Evolutionary conservation across 1,284 basidiomycete genomes (phyloP), one percentile per base, ranked within the genome.

Genomic region (Coniferiporia sulphurascens): DNA sequence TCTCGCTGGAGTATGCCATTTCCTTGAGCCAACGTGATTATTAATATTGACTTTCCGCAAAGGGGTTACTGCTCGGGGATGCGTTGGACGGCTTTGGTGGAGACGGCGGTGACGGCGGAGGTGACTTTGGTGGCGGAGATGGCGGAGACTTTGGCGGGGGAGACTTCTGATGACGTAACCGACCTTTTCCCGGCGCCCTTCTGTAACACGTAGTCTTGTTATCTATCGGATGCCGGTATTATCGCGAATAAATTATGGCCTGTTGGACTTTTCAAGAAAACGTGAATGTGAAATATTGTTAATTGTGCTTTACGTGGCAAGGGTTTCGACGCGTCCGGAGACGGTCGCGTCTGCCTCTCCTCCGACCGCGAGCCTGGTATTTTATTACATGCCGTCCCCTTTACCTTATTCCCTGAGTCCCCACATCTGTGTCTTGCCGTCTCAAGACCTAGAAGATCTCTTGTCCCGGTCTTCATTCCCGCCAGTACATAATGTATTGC

Each of bases 371-470:
- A 27, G 27, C 27, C 27, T 27, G 5, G 3, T 27, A 27, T 27
- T 27, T 27, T 17, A 41, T 27, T 55, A 15, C 35, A 81, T 81
- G 78, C 66, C 78, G 46, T 74, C 78, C 36, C 71, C 75, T 51
- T 68, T 91, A 48, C 87, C 89, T 7, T 76, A 78, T 54, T 91
- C 89, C 43, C 74, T 92, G 63, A 87, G 87, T 68, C 90, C 89
- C 3, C 89, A 92, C 69, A 78, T 91, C 64, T 89, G 87, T 66
- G 76, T 91, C 19, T 66, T 89, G 45, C 76, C 84, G 2, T 89
- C 89, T 2, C 77, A 79, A 48, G 89, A 92, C 72, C 79, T 92
- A 34, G 72, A 74, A 52, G 78, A 82, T 27, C 75, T 90, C 43
- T 72, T 92, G 49, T 70, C 75, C 43, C 68, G 76, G 2, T 77